These are phyloP conservation scores for Candida buenavistaensis DNA, from an alignment of 1,139 yeast genomes.

Conservation along the genomic window DNA sequence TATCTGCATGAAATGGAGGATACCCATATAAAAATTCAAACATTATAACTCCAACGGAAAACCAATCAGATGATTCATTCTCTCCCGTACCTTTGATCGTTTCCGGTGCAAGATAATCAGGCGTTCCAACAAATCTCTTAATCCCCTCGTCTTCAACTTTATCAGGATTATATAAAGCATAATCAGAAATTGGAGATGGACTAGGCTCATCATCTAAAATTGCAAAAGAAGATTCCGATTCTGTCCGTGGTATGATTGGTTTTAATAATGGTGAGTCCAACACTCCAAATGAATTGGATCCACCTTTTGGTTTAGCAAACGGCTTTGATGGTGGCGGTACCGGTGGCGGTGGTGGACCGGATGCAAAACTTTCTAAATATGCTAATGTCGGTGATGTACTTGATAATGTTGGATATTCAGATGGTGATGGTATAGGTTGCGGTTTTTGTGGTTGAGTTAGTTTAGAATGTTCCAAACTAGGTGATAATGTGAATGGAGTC, in stretches of 20 bases:
- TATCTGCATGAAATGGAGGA: conserved; percentile 89
- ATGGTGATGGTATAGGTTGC: conserved; percentile 6
- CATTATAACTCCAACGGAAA: conserved; percentile 95
- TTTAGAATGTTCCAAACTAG: conserved; percentile 37
- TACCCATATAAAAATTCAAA: conserved; percentile 91
- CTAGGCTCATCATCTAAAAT: conserved; percentile 48
- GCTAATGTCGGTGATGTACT: conserved; percentile 14
- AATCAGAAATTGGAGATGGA: conserved; percentile 33
- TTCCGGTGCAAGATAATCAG: conserved; percentile 97
- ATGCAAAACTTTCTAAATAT: conserved; percentile 13
- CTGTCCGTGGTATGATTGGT: conserved; percentile 48
- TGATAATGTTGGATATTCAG: conserved; percentile 3
- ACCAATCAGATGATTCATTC: conserved; percentile 92
- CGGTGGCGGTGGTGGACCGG: conserved; percentile 5
- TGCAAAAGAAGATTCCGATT: conserved; percentile 58
- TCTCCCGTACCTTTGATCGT: conserved; percentile 86
- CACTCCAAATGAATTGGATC: conserved; percentile 39
- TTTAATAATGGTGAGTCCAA: conserved; percentile 50
- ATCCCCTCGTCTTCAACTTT: conserved; percentile 44
- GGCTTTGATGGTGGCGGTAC: conserved; percentile 12
- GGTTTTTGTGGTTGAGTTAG: conserved; percentile 9
- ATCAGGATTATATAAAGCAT: conserved; percentile 73
- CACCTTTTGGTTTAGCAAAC: conserved; percentile 15
- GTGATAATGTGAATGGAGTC: conserved; percentile 52
- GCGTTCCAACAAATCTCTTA: conserved; percentile 86